These are phyloP conservation scores for Debaryomyces sp. DNA, from an alignment of 1,139 yeast species.

Conservation along the genomic window DNA sequence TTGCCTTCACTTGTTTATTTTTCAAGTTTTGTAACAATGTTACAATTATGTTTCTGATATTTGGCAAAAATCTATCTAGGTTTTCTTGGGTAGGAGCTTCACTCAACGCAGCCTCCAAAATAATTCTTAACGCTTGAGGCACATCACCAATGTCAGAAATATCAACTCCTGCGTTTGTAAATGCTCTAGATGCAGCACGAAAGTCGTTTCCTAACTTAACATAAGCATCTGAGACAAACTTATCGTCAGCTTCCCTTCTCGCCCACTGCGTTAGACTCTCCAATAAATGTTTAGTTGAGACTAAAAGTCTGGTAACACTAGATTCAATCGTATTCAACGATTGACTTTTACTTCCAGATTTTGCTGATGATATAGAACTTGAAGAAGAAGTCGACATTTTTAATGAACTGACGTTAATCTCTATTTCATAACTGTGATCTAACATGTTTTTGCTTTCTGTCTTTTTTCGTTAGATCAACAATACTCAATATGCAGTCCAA, in stretches of 20 bases:
- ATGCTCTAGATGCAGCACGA: slow-evolving; percentile 73
- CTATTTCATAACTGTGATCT: background rate
- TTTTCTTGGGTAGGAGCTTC: slow-evolving; percentile 86
- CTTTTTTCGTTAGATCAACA: background rate
- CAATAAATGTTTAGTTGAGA: slow-evolving; percentile 84
- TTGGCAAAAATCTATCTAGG: slow-evolving; percentile 79
- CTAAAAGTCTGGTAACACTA: slow-evolving; percentile 78
- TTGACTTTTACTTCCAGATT: slow-evolving; percentile 23
- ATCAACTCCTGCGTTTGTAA: slow-evolving; percentile 42
- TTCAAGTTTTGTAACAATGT: slow-evolving; percentile 79
- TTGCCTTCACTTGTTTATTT: slow-evolving; percentile 66
- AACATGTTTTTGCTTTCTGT: background rate
- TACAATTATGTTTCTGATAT: slow-evolving; percentile 84
- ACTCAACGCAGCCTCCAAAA: slow-evolving; percentile 84
- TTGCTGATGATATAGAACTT: slow-evolving; percentile 8
- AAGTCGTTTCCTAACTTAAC: slow-evolving; percentile 94
- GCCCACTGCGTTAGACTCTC: slow-evolving; percentile 95
- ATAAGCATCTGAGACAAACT: slow-evolving; percentile 86
- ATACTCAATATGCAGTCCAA: slow-evolving; percentile 3
- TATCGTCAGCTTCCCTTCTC: slow-evolving; percentile 71
- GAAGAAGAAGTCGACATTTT: slow-evolving; percentile 6
- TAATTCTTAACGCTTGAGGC: slow-evolving; percentile 55
- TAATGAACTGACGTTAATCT: background rate
- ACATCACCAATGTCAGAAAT: slow-evolving; percentile 47
- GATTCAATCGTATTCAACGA: slow-evolving; percentile 73